These are phyloP conservation scores for Candida tetrigidarum DNA, from an alignment of 1,139 yeast genomes.

Conservation along the genomic window DNA sequence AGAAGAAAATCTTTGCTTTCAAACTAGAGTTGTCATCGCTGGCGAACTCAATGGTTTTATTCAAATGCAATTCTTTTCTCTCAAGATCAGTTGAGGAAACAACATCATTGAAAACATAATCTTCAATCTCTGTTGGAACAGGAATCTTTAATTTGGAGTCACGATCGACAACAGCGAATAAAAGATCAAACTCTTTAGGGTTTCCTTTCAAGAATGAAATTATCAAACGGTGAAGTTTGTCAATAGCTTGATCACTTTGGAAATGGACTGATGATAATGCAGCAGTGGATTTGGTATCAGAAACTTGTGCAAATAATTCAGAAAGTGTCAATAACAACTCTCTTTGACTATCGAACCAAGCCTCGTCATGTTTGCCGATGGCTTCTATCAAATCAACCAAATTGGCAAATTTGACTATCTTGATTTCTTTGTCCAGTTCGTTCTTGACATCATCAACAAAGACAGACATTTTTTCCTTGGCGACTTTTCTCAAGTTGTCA, in stretches of 20 bases:
- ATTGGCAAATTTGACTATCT: constrained; percentile 71
- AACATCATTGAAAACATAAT: constrained; percentile 59
- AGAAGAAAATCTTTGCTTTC: constrained; percentile 63
- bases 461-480: constrained; percentile 54
- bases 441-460: constrained; percentile 40
- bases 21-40: constrained; percentile 45
- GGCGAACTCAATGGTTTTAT: constrained; percentile 52
- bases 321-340: constrained; percentile 53
- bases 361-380: constrained; percentile 53
- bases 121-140: constrained; percentile 54
- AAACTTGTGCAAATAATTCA: constrained; percentile 48
- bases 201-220: constrained; percentile 50
- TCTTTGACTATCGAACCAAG: constrained; percentile 65
- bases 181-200: constrained; percentile 32
- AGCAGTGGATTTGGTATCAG: constrained; percentile 44
- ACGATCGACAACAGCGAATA: constrained; percentile 55
- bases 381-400: constrained; percentile 66
- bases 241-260: constrained; percentile 75
- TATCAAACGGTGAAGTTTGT: constrained; percentile 60
- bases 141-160: constrained; percentile 50
- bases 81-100: constrained; percentile 54
- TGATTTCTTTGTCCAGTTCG: constrained; percentile 56
- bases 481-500: constrained; percentile 54
- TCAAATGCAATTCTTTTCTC: constrained; percentile 55
- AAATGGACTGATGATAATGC: constrained; percentile 67